Base-by-base conservation (phyloP, 2,329 filamentous ascomycete species). In the Fusarium heterosporum region DNA sequence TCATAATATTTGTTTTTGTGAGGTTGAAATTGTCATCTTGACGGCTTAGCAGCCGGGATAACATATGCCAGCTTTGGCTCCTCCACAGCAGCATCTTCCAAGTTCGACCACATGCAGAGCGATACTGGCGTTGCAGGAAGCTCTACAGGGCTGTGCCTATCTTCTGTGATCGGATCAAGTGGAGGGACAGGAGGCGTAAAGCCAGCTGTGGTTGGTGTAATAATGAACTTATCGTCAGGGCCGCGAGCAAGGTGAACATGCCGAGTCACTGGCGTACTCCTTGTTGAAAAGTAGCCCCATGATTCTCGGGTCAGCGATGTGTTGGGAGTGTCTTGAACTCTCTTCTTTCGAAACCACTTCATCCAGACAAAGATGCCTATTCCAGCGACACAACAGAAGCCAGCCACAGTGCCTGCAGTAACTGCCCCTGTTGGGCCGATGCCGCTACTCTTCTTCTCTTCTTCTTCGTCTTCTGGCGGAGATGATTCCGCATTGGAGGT, bases 81-180 rank as follows among this genome's bases (percentile, higher is more conserved):
- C 34, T 71, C 68, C 40, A 73, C 70, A 10, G 61, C 65, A 45
- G 72, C 72, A 22, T 72, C 55, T 52, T 73, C 72, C 9, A 73
- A 51, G 14, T 68, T 58, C 41, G 60, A 65, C 72, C 72, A 73
- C 67, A 72, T 73, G n/a, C 68, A 73, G 30, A 72, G 62, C 16
- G 72, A 73, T 8, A 73, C 72, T 11, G 72, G 72, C 10, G 72
- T 73, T 13, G 72, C 72, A 3, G 72, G 72, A 22, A 73, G 69
- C 49, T 73, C 72, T 16, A 72, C 65, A 13, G 70, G 72, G 19
- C 64, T 64, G 29, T 61, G 51, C 6, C 59, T 40, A 16, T 61
- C 52, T 17, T 49, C 41, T 14, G 40, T 25, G 22, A 34, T 42
- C 19, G 41, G 49, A 25, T 39, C 43, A 22, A 67, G 53, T 8